phyloP scores from a whole-genome alignment of 331 rosid species.

The Spiraea crenata region DNA sequence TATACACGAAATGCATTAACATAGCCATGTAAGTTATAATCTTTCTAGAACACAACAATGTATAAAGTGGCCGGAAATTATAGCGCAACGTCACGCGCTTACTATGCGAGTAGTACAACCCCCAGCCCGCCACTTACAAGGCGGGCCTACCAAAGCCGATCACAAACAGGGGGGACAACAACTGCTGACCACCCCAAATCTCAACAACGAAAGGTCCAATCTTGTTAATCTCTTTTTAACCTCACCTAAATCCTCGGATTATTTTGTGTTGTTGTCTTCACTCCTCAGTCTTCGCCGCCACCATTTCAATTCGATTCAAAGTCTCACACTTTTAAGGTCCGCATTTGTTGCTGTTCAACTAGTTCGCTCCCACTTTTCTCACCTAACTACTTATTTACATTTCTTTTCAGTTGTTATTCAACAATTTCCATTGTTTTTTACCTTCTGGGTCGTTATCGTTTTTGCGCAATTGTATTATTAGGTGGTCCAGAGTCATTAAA shows the following conservation, averaged over 20 bases:
- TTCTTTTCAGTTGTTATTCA: neutral
- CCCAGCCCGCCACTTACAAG: neutral
- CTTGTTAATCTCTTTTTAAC: neutral
- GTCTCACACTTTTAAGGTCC: neutral
- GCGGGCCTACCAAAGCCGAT: neutral
- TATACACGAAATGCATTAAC: too few relatives aligned
- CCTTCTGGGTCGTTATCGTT: neutral
- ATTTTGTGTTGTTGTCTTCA: neutral
- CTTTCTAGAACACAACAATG: too few relatives aligned
- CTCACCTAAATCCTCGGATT: slow-evolving; percentile 5
- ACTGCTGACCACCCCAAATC: slow-evolving; percentile 1
- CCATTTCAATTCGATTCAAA: slow-evolving; percentile 1
- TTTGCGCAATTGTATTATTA: neutral
- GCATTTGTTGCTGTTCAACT: slow-evolving; percentile 7
- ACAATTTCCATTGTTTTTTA: neutral
- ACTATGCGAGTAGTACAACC: neutral
- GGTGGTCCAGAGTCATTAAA: slow-evolving; percentile 6
- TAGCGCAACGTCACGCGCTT: neutral
- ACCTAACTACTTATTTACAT: neutral
- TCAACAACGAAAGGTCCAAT: neutral
- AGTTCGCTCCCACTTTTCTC: neutral
- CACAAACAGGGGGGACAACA: neutral
- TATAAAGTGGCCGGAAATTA: too few relatives aligned
- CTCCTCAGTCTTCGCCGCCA: neutral
- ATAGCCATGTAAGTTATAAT: too few relatives aligned